Evolutionary conservation across 2,329 filamentous ascomycete species (phyloP).

Genomic region (Myriangium duriaei): DNA sequence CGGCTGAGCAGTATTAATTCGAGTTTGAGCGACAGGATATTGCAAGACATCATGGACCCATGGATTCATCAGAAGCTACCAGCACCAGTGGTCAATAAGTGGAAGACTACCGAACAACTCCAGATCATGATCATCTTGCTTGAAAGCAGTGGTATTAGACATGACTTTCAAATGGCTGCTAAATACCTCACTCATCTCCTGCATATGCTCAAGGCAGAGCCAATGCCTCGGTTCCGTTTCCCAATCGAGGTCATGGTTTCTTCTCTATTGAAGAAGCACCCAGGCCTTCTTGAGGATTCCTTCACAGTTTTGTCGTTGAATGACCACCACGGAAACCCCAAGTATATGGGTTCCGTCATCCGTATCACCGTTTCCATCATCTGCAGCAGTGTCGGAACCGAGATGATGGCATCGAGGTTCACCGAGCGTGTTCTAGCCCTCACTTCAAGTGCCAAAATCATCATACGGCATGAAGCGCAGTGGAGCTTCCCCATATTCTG

Average conservation of each 20-base stretch:
- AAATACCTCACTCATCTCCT: slow-evolving; percentile 27
- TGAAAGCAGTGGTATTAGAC: slow-evolving; percentile 16
- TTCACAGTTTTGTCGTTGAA: slow-evolving; percentile 25
- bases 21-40: slow-evolving; percentile 18
- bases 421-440: slow-evolving; percentile 31
- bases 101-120: slow-evolving; percentile 37
- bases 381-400: slow-evolving; percentile 23
- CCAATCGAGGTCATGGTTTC: slow-evolving; percentile 37
- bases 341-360: slow-evolving; percentile 35
- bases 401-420: slow-evolving; percentile 27
- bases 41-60: slow-evolving; percentile 27
- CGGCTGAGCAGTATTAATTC: slow-evolving; percentile 23
- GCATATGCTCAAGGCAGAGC: slow-evolving; percentile 32
- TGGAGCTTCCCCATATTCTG: slow-evolving; percentile 35
- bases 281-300: slow-evolving; percentile 22
- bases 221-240: slow-evolving; percentile 35
- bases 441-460: slow-evolving; percentile 37
- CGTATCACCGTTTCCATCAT: slow-evolving; percentile 34
- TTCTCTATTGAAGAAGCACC: slow-evolving; percentile 28
- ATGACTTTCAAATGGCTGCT: slow-evolving; percentile 15
- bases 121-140: slow-evolving; percentile 33
- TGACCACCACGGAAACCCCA: slow-evolving; percentile 36
- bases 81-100: slow-evolving; percentile 32
- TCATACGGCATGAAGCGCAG: slow-evolving; percentile 41
- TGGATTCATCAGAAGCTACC: slow-evolving; percentile 33